Conservation (phyloP, 1,284 basidiomycete species). For the Takashimella koratensis region DNA sequence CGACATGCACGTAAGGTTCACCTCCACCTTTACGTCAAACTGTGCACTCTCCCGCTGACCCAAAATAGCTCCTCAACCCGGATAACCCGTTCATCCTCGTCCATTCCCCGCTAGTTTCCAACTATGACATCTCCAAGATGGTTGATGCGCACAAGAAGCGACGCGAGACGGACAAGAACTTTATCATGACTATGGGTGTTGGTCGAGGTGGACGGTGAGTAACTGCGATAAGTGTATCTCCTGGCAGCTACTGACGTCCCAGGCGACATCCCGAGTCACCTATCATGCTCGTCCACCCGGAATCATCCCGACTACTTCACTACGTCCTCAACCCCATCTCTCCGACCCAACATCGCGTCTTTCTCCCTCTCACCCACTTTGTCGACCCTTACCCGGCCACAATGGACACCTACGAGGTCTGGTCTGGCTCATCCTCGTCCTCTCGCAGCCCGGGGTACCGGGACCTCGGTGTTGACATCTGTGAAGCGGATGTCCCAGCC, state of each 20-base stretch:
- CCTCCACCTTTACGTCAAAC: neutral
- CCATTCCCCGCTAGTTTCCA: conserved; percentile 90
- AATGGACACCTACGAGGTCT: conserved; percentile 71
- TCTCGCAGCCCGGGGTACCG: conserved; percentile 38
- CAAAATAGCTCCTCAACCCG: conserved; percentile 71
- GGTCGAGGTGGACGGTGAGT: conserved; percentile 43
- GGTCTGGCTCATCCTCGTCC: conserved; percentile 57
- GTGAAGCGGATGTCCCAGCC: conserved; percentile 66
- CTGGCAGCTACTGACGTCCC: conserved; percentile 50
- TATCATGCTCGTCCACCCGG: conserved; percentile 48
- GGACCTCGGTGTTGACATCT: conserved; percentile 53
- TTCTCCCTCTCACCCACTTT: conserved; percentile 43
- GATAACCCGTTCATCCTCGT: conserved; percentile 82
- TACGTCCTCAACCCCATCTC: conserved; percentile 45
- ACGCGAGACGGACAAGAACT: conserved; percentile 79
- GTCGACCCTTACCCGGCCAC: conserved; percentile 54
- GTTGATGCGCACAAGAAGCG: conserved; percentile 85
- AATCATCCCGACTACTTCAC: conserved; percentile 41
- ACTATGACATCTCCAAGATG: conserved; percentile 82
- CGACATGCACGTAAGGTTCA: conserved; percentile 58
- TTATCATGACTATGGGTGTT: conserved; percentile 94
- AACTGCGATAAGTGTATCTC: neutral
- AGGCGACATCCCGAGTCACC: conserved; percentile 48
- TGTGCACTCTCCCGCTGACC: conserved; percentile 5
- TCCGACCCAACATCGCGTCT: conserved; percentile 39